Conservation (phyloP, 805 yeast genomes). For the Lipomyces sp. region DNA sequence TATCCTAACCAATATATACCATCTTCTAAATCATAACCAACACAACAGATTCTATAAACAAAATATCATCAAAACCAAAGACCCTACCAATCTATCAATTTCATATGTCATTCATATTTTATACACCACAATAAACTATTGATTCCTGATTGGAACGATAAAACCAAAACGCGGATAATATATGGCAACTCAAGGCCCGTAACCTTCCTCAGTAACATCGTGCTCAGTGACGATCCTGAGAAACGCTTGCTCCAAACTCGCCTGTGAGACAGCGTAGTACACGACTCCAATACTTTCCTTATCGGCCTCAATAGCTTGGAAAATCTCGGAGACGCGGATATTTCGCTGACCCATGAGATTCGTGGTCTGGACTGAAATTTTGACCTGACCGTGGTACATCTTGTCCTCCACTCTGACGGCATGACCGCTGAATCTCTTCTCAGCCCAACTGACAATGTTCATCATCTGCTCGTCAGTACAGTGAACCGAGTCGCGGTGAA, state of each 20-base stretch:
- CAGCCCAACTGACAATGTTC: constrained; percentile 39
- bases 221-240: constrained; percentile 44
- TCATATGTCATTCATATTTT: neutral
- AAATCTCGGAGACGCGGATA: constrained; percentile 39
- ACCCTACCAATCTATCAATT: too few relatives aligned
- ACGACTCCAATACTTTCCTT: constrained; percentile 38
- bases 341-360: constrained; percentile 31
- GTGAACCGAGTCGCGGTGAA: constrained; percentile 42
- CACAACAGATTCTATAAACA: too few relatives aligned
- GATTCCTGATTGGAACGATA: neutral
- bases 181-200: constrained; percentile 15
- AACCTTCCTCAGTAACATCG: constrained; percentile 41
- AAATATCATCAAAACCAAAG: too few relatives aligned
- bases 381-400: constrained; percentile 45
- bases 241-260: constrained; percentile 46
- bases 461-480: constrained; percentile 42
- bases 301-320: constrained; percentile 34
- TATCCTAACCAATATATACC: too few relatives aligned
- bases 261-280: constrained; percentile 43
- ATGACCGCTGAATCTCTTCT: constrained; percentile 40
- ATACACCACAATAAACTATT: neutral
- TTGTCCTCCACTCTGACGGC: constrained; percentile 40
- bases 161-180: neutral
- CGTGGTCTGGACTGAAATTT: constrained; percentile 41
- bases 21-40: too few relatives aligned